A percentile compares a stretch with the other conserved stretches of the same genome.
Evolutionary conservation across 2,329 filamentous ascomycete genomes (phyloP).

Genomic region (Leptographium procerum): DNA sequence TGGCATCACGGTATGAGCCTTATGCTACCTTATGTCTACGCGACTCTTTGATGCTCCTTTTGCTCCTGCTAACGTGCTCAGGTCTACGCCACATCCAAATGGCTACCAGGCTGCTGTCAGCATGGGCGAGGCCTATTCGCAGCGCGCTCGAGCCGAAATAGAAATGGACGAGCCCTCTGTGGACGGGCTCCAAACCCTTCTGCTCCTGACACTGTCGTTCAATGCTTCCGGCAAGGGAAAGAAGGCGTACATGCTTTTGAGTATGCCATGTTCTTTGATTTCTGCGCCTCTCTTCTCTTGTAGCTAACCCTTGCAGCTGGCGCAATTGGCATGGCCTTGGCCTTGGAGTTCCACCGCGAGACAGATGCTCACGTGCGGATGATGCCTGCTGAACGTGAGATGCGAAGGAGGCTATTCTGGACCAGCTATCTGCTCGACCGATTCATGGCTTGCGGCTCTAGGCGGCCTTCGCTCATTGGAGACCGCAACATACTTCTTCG

Average conservation of each 20-base stretch:
- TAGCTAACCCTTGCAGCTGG: slow-evolving; percentile 43
- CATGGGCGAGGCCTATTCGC: slow-evolving; percentile 61
- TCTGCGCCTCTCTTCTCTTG: not conserved
- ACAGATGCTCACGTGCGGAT: slow-evolving; percentile 50
- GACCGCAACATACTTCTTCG: slow-evolving; percentile 67
- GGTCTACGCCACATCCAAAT: slow-evolving; percentile 57
- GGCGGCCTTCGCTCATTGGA: slow-evolving; percentile 65
- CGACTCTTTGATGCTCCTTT: not conserved
- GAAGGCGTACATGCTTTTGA: slow-evolving; percentile 76
- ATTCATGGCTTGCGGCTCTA: slow-evolving; percentile 73
- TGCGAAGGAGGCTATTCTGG: slow-evolving; percentile 75
- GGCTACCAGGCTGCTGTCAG: slow-evolving; percentile 57
- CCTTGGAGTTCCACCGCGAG: slow-evolving; percentile 71
- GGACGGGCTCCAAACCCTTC: slow-evolving; percentile 62
- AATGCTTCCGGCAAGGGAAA: slow-evolving; percentile 70
- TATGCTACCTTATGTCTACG: not conserved
- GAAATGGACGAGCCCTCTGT: slow-evolving; percentile 74
- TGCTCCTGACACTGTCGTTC: slow-evolving; percentile 65
- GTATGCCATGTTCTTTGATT: slow-evolving; percentile 33
- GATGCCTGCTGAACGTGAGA: slow-evolving; percentile 60
- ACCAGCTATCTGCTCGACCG: slow-evolving; percentile 77
- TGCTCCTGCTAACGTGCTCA: slow-evolving; percentile 19
- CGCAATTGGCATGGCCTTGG: slow-evolving; percentile 72
- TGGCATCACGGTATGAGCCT: slow-evolving; percentile 50
- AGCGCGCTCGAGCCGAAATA: slow-evolving; percentile 56